A percentile compares a stretch with the other conserved stretches of the same genome.
Evolutionary conservation across 106 monocot species (phyloP).

Genomic region (Cymbidium sinense): DNA sequence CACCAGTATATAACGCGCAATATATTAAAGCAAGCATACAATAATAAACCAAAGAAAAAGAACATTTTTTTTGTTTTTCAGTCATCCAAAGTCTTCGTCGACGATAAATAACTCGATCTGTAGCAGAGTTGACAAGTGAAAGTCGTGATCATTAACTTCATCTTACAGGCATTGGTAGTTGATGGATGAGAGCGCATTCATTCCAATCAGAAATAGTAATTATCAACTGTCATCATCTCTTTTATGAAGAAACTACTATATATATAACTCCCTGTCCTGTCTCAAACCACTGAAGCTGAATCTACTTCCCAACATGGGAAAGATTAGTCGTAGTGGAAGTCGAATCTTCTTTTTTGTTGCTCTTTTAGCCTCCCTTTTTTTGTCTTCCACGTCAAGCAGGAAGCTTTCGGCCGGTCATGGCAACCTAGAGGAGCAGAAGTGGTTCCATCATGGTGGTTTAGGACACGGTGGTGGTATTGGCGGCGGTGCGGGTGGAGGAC

Average conservation of each 20-base stretch:
- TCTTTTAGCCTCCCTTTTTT: background rate
- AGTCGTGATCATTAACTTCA: background rate
- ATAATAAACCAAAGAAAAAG: background rate
- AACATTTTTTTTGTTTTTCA: background rate
- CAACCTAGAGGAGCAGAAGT: background rate
- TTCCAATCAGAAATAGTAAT: background rate
- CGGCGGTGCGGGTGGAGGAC: background rate
- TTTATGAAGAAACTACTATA: background rate
- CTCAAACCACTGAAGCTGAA: background rate
- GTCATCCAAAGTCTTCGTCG: background rate
- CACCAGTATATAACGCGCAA: too few species aligned
- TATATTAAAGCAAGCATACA: background rate
- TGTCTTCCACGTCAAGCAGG: background rate
- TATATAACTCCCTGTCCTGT: background rate
- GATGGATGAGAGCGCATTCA: conserved; percentile 4
- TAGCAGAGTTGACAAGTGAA: background rate
- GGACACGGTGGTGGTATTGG: background rate
- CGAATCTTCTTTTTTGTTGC: background rate
- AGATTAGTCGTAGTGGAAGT: background rate
- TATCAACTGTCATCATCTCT: background rate
- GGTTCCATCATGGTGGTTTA: background rate
- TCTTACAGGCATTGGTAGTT: background rate
- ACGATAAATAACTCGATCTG: background rate
- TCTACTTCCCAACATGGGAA: background rate
- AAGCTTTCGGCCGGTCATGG: background rate